Base-by-base conservation (phyloP, 805 yeast species). In the Kuraishia piskuri region DNA sequence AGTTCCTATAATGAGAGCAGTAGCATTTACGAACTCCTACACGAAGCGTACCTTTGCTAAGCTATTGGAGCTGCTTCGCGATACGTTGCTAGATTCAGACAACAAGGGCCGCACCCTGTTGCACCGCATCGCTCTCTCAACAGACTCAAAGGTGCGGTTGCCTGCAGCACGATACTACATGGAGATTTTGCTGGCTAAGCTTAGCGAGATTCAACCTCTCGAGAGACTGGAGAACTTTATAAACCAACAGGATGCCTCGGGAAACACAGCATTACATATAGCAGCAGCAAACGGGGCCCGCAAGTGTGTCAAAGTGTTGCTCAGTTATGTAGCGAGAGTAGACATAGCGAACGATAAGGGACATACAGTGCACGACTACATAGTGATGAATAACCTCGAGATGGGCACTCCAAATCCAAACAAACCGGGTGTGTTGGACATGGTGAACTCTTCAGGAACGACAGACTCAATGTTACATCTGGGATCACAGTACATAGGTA, bases 11-110 rank as follows among this genome's bases (percentile, higher is more conserved):
- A 86, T 92, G 69, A 81, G 96, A 60, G 75, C 94, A 22, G 87
- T 92, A 1, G 75, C 84, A 60, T 94, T 90, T 71, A 91, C 96
- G 51, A 94, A 94, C 69, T 86, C 96, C 53, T 90, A 78, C 66
- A 86, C 88, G 31, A 76, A 87, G 57, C 78, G 90, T 56, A 82
- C 92, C 17, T 92, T 94, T 63, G 86, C 94, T 3, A 79, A 78
- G 57, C 79, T 92, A 2, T 78, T 90, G 50, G 94, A 88, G 52
- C 71, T 90, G 49, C 74, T 94, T 51, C 83, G 84, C 55, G 85
- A 84, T 53, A 85, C 94, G 8, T 75, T 89, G n/a, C 81, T 88
- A 57, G 87, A 86, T 64, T 76, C 86, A 9, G 98, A 94, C 68
- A 71, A 76, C 9, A 77, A 79, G 52, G 83, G 83, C 19, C 82